These are phyloP conservation scores for Cladophialophora exuberans DNA, from an alignment of 2,329 filamentous ascomycete genomes.

Conservation along the genomic window DNA sequence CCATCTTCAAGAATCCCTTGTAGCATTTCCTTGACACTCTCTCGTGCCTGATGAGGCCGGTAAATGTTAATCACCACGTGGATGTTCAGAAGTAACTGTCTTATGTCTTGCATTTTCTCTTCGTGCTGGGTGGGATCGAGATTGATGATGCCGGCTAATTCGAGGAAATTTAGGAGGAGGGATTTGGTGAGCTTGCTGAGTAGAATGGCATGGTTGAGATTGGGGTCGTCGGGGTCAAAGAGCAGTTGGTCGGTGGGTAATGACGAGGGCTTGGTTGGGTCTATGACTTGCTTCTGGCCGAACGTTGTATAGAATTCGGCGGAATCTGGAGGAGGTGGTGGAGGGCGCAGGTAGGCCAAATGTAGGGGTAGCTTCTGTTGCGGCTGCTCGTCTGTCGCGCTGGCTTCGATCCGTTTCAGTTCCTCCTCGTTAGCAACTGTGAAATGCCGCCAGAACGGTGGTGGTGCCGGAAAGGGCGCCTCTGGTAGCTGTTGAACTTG, in stretches of 20 bases:
- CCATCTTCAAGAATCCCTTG: slow-evolving; percentile 77
- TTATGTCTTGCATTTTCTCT: slow-evolving; percentile 75
- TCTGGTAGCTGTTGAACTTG: slow-evolving; percentile 51
- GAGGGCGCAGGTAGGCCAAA: slow-evolving; percentile 78
- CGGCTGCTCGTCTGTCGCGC: slow-evolving; percentile 41
- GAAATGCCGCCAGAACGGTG: slow-evolving; percentile 88
- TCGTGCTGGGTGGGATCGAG: slow-evolving; percentile 55
- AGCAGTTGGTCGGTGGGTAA: slow-evolving; percentile 58
- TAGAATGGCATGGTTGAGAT: slow-evolving; percentile 55
- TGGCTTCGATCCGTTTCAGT: slow-evolving; percentile 51
- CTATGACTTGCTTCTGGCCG: slow-evolving; percentile 71
- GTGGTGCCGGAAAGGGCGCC: slow-evolving; percentile 80
- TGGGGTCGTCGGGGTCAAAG: slow-evolving; percentile 59
- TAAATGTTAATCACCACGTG: slow-evolving; percentile 95
- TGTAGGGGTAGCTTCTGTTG: slow-evolving; percentile 64
- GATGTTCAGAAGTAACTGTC: slow-evolving; percentile 84
- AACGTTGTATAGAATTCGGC: slow-evolving; percentile 73
- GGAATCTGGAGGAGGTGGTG: slow-evolving; percentile 66
- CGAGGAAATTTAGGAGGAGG: slow-evolving; percentile 84
- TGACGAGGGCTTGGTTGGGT: slow-evolving; percentile 40
- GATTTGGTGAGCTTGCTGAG: slow-evolving; percentile 77
- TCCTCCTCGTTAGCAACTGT: slow-evolving; percentile 72
- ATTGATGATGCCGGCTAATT: slow-evolving; percentile 73
- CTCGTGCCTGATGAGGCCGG: slow-evolving; percentile 86
- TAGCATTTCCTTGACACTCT: slow-evolving; percentile 85